Conservation (phyloP, 2,329 filamentous ascomycete species). For the Aspergillus luchuensis region DNA sequence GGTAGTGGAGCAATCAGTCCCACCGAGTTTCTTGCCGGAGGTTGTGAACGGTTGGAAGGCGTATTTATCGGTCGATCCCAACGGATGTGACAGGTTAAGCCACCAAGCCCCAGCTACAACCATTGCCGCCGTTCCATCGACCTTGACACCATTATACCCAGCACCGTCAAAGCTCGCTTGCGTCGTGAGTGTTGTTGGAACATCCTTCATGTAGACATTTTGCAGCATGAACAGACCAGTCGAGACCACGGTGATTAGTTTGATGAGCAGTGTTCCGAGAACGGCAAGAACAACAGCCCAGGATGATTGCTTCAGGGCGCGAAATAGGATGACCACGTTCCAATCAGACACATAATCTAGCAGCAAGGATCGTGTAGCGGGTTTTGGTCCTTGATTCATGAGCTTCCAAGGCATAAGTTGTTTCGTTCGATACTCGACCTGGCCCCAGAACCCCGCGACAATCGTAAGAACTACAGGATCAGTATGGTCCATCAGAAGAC, state of each 20-base stretch:
- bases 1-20: background rate
- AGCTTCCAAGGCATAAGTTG: slow-evolving; percentile 16
- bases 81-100: background rate
- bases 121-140: slow-evolving; percentile 3
- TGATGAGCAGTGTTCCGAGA: slow-evolving; percentile 9
- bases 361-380: slow-evolving; percentile 5
- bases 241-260: slow-evolving; percentile 13
- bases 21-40: background rate
- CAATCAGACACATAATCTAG: slow-evolving; percentile 17
- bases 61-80: slow-evolving; percentile 14
- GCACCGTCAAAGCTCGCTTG: slow-evolving; percentile 5
- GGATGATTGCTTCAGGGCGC: background rate
- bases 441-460: slow-evolving; percentile 15
- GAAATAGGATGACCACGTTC: slow-evolving; percentile 10
- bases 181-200: background rate
- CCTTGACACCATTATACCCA: background rate
- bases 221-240: slow-evolving; percentile 15
- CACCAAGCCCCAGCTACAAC: slow-evolving; percentile 1
- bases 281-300: slow-evolving; percentile 6
- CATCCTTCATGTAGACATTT: background rate
- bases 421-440: slow-evolving; percentile 14
- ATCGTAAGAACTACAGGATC: slow-evolving; percentile 1
- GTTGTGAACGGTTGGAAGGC: slow-evolving; percentile 12
- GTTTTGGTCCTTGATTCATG: background rate
- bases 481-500: background rate